Conservation (phyloP, 331 rosid genomes). For the Saraca asoca region DNA sequence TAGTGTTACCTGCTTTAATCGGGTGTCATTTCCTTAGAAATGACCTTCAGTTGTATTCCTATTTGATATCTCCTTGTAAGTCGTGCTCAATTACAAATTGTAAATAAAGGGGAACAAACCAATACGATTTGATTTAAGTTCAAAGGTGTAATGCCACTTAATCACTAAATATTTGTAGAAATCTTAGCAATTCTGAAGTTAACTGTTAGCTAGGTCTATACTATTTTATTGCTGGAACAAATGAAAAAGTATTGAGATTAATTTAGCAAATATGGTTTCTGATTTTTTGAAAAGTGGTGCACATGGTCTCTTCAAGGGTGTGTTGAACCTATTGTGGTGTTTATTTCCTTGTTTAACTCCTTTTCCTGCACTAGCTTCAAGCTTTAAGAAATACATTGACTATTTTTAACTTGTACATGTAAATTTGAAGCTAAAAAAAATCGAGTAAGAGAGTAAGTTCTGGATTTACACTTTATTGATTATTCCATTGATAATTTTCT, state of each 20-base stretch:
- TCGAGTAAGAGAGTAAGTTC: no score
- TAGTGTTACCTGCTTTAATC: not conserved
- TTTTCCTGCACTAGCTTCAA: not conserved
- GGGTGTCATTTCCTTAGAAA: not conserved
- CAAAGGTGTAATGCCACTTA: no score
- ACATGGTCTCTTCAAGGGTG: not conserved
- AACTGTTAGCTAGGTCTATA: no score
- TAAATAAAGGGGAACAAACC: no score
- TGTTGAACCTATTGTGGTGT: not conserved
- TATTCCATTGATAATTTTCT: not conserved
- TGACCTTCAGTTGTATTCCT: not conserved
- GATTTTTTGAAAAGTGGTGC: not conserved
- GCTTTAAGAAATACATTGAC: no score
- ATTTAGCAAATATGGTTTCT: not conserved
- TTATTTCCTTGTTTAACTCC: not conserved
- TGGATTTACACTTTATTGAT: not conserved
- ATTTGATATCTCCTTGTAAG: not conserved
- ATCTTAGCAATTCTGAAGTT: no score
- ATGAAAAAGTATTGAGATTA: not conserved
- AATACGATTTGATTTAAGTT: no score
- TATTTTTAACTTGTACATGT: no score
- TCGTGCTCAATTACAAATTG: no score
- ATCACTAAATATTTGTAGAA: no score
- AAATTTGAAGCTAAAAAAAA: no score
- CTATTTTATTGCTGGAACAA: not conserved